Evolutionary conservation across 768 basidiomycete species (phyloP).

Genomic region (Mycena vitilis): DNA sequence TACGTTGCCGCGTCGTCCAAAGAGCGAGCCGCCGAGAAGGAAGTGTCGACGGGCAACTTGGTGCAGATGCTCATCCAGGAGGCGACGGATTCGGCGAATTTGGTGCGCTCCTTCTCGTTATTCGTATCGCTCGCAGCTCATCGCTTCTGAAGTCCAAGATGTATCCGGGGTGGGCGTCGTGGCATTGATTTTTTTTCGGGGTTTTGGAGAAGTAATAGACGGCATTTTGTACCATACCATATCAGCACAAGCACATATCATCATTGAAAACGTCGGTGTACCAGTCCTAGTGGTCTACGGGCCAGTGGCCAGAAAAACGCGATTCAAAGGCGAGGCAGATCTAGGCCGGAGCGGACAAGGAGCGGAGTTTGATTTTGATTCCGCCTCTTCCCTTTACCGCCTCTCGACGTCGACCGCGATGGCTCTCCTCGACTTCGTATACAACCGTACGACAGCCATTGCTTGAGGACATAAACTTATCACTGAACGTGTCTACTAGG

Average conservation of each 20-base stretch:
- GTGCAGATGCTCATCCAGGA: conserved; percentile 94
- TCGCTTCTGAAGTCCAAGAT: conserved; percentile 73
- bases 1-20: conserved; percentile 62
- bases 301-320: neutral
- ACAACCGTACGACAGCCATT: conserved; percentile 27
- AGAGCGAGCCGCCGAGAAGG: conserved; percentile 63
- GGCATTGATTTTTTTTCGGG: conserved; percentile 62
- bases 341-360: neutral
- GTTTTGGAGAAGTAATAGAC: neutral
- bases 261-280: neutral
- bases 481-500: conserved; percentile 5
- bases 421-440: conserved; percentile 36
- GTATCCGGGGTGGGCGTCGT: conserved; percentile 93
- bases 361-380: conserved; percentile 9
- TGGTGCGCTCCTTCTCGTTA: conserved; percentile 52
- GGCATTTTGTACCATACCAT: conserved; percentile 3
- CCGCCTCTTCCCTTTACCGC: neutral
- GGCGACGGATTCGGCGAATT: conserved; percentile 77
- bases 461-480: neutral
- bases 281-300: no score
- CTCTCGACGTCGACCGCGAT: conserved; percentile 35
- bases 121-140: conserved; percentile 24
- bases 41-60: conserved; percentile 82
- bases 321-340: neutral
- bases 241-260: conserved; percentile 9